A percentile compares a stretch with the other conserved stretches of the same genome.
Conservation (phyloP, 768 basidiomycete genomes). For the Lactarius sanguifluus region DNA sequence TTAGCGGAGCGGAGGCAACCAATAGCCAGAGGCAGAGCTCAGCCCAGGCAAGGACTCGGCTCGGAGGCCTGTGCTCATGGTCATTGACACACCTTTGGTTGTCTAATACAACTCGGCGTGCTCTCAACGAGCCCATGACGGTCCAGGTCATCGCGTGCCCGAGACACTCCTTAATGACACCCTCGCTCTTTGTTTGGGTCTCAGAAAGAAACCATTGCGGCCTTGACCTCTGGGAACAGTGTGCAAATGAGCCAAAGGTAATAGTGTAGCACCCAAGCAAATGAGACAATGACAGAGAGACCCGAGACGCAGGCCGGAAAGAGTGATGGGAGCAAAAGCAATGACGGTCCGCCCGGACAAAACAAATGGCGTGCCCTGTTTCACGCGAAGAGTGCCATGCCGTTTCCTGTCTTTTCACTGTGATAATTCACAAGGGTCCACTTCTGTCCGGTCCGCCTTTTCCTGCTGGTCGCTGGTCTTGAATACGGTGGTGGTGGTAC, state of each 20-base stretch:
- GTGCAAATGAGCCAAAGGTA: slow-evolving; percentile 2
- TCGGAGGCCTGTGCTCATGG: background rate
- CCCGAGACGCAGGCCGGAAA: slow-evolving; percentile 15
- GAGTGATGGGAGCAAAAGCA: slow-evolving; percentile 19
- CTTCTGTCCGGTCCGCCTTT: slow-evolving; percentile 9
- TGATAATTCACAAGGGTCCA: slow-evolving; percentile 18
- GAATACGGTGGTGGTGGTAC: background rate
- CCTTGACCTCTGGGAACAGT: slow-evolving; percentile 6
- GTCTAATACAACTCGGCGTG: slow-evolving; percentile 15
- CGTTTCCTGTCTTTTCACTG: slow-evolving; percentile 11
- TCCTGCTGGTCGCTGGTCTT: background rate
- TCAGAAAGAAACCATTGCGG: background rate
- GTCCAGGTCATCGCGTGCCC: slow-evolving; percentile 13
- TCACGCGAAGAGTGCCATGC: slow-evolving; percentile 12
- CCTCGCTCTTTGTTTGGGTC: background rate
- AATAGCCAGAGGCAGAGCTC: background rate
- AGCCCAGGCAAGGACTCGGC: background rate
- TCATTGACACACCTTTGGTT: slow-evolving; percentile 11
- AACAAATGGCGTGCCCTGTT: background rate
- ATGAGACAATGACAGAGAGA: slow-evolving; percentile 10
- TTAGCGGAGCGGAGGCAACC: background rate
- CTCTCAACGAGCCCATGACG: slow-evolving; percentile 13
- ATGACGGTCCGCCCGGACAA: slow-evolving; percentile 18
- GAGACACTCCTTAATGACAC: background rate
- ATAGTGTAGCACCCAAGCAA: slow-evolving; percentile 10